Base-by-base conservation (phyloP, 192 early-diverging fungal genomes). In the Anaeromyces robustus region DNA sequence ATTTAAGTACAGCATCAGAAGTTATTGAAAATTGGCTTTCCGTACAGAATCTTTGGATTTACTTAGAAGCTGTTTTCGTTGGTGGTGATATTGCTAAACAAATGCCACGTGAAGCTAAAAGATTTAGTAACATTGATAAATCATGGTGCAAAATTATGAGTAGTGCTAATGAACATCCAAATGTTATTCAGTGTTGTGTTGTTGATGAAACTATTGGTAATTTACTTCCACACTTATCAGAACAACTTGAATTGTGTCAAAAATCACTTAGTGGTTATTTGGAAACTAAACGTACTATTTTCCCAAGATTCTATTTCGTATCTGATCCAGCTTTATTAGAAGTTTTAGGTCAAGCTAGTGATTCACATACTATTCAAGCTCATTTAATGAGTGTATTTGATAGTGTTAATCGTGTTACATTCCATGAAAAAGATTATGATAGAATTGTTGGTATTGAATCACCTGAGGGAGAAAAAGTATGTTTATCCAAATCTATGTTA, bases 71-170 rank as follows among this genome's bases (percentile, higher is more conserved):
- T 79, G 90, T 91, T 11, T 91, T 91, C 80, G 90, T 91, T 29
- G 90, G 90, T 30, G 90, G 90, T 78, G 90, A 91, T 84, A 91
- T 91, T 80, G 90, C 90, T 30, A 91, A 91, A 80, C 90, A 91
- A 79, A 91, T 91, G 89, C 90, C 90, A 31, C 90, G 91, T 80
- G 90, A 91, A 83, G 89, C 90, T 16, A 91, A 91, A 82, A 83
- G 90, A 32, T 91, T 91, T 83, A 89, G 87, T 81, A 91, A 90
- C 80, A 91, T 91, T 80, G 90, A 91, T 82, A 91, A 91, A 80
- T 86, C 85, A 77, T 91, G 90, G 90, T 89, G 88, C 79, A 91
- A 91, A 52, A 91, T 91, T 79, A 91, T 91, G 90, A 87, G 89
- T 17, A 81, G 88, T 29, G 90, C 89, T 16, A 91, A 91, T 79